Percentiles rank a stretch among this genome's conserved stretches.
These are phyloP conservation scores for Lojkania enalia DNA, from an alignment of 2,329 filamentous ascomycete genomes.

Conservation along the genomic window DNA sequence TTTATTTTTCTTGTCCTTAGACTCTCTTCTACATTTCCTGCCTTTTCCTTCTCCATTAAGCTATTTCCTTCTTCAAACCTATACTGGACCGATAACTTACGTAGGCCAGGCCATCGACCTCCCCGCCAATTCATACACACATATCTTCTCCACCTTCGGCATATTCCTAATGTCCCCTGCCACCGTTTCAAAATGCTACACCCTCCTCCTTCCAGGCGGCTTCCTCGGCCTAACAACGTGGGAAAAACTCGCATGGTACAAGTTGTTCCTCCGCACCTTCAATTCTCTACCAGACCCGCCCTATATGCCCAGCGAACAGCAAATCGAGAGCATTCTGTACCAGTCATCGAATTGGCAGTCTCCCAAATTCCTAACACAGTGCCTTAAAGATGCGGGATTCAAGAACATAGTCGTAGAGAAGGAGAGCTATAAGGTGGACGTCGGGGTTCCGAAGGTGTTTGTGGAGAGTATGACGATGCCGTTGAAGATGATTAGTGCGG, in stretches of 20 bases:
- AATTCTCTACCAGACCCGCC: conserved; percentile 9
- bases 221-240: conserved; percentile 29
- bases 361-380: conserved; percentile 11
- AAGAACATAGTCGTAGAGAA: conserved; percentile 14
- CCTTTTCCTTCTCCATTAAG: too few relatives aligned
- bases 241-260: conserved; percentile 21
- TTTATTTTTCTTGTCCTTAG: too few relatives aligned
- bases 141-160: conserved; percentile 28
- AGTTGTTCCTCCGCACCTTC: conserved; percentile 11
- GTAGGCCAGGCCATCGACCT: conserved; percentile 18
- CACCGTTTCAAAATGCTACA: conserved; percentile 9
- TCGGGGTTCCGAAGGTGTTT: conserved; percentile 21
- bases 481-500: conserved; percentile 16
- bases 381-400: conserved; percentile 23
- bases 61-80: neutral
- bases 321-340: conserved; percentile 15
- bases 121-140: conserved; percentile 18
- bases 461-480: conserved; percentile 23
- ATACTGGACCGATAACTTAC: neutral
- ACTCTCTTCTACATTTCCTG: too few relatives aligned
- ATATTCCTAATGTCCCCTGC: conserved; percentile 22
- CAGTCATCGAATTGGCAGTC: conserved; percentile 16
- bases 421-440: conserved; percentile 9
- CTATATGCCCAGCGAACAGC: conserved; percentile 6
- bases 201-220: conserved; percentile 17